phyloP scores from a whole-genome alignment of 306 rosid genomes.

The Rosa rugosa region DNA sequence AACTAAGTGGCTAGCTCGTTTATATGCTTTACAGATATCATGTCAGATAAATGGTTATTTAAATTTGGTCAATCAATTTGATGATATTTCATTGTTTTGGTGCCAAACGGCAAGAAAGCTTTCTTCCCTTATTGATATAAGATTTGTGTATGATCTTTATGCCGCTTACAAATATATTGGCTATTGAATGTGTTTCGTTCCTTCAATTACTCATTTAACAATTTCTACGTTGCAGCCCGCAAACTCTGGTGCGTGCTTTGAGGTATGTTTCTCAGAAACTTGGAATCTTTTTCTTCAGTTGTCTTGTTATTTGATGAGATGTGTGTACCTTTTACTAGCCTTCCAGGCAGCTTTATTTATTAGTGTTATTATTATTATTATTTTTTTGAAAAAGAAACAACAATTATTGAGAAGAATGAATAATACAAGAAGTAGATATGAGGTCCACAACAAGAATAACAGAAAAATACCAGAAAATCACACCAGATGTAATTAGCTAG shows the following conservation, averaged over 20 bases:
- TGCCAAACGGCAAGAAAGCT: not conserved
- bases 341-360: not conserved
- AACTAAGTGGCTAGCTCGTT: not conserved
- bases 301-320: not conserved
- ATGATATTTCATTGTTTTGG: not conserved
- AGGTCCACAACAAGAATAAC: not conserved
- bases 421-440: not conserved
- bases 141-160: not conserved
- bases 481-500: not conserved
- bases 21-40: not conserved
- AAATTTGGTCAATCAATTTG: not conserved
- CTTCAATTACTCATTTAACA: slow-evolving; percentile 22
- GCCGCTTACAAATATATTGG: not conserved
- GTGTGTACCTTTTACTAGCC: not conserved
- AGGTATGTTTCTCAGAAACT: slow-evolving; percentile 48
- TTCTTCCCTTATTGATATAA: not conserved
- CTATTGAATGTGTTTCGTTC: not conserved
- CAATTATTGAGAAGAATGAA: not conserved
- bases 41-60: not conserved
- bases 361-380: not conserved
- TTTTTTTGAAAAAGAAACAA: not conserved
- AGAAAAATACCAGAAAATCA: not conserved
- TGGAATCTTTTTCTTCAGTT: slow-evolving; percentile 26
- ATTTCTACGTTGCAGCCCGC: slow-evolving; percentile 69
- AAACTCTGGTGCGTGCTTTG: slow-evolving; percentile 92